Percentiles rank a stretch among this genome's conserved stretches.
These are phyloP conservation scores for Zoysia pacifica DNA, from an alignment of 176 grass and related monocot genomes.

Conservation along the genomic window DNA sequence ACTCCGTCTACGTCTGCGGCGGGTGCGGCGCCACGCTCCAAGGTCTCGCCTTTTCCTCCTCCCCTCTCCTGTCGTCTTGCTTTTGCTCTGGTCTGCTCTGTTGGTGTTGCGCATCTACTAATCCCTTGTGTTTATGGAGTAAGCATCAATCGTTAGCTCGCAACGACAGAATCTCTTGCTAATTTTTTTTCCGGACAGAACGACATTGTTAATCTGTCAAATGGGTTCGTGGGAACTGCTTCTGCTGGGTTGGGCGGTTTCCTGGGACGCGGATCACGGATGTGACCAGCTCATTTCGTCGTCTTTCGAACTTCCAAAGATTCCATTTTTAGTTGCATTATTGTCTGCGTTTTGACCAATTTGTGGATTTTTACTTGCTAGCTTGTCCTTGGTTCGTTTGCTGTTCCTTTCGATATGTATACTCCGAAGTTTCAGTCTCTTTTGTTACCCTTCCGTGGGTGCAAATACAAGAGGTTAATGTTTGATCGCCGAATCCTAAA, in stretches of 20 bases:
- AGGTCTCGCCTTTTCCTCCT: slow-evolving; percentile 27
- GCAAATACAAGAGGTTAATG: background rate
- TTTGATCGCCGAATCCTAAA: background rate
- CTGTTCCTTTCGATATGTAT: too few species aligned
- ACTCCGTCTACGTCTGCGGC: slow-evolving; percentile 87
- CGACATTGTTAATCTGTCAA: background rate
- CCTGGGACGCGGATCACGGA: slow-evolving; percentile 16
- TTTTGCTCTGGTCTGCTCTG: background rate
- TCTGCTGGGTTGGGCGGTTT: slow-evolving; percentile 1
- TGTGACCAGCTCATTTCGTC: slow-evolving; percentile 21
- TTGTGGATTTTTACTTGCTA: background rate
- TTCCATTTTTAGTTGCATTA: background rate
- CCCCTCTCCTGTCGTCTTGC: background rate
- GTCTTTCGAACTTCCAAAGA: background rate
- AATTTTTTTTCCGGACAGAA: background rate
- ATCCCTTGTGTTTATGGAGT: too few species aligned
- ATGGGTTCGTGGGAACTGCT: background rate
- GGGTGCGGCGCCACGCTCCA: slow-evolving; percentile 81
- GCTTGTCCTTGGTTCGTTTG: too few species aligned
- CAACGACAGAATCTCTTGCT: background rate
- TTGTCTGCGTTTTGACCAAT: background rate
- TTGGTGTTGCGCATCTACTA: slow-evolving; percentile 6
- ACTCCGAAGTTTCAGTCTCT: too few species aligned
- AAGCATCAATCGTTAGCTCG: background rate
- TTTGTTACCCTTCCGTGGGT: background rate